Conservation (phyloP, 139 green algal species). For the Picochlorum sp. region DNA sequence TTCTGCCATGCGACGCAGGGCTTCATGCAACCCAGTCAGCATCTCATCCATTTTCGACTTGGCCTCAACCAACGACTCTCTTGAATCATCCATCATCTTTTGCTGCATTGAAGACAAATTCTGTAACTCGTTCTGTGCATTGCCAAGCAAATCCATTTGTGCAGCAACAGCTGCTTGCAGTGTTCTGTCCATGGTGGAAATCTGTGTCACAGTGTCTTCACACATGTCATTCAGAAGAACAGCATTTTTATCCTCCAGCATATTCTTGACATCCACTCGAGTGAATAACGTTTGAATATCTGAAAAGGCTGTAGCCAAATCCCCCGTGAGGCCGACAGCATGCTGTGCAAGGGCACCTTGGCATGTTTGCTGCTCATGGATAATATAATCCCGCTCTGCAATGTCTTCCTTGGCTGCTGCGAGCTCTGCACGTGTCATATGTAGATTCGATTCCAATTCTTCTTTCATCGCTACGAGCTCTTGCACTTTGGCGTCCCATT, state of each 20-base stretch:
- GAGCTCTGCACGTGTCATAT: conserved; percentile 17
- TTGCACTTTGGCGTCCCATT: conserved; percentile 2
- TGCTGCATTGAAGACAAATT: conserved; percentile 1
- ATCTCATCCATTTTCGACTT: background rate
- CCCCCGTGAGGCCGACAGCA: conserved; percentile 15
- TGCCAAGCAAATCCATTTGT: conserved; percentile 23
- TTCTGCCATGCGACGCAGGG: conserved; percentile 15
- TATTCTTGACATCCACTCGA: conserved; percentile 25
- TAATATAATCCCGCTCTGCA: conserved; percentile 33
- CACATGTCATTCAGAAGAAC: conserved; percentile 23
- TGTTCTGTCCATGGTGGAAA: conserved; percentile 23
- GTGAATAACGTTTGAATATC: conserved; percentile 23
- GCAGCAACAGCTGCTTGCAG: conserved; percentile 13
- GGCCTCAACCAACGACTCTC: background rate
- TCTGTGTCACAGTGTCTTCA: background rate
- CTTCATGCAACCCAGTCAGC: background rate
- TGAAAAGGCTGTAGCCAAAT: conserved; percentile 17
- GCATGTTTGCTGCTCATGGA: conserved; percentile 25
- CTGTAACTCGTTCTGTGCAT: conserved; percentile 4
- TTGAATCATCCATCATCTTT: background rate
- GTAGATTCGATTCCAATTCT: conserved; percentile 17
- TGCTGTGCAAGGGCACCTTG: conserved; percentile 27
- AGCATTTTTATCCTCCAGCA: conserved; percentile 30
- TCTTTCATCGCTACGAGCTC: conserved; percentile 22
- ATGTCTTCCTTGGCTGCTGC: conserved; percentile 13